Evolutionary conservation across 2,329 filamentous ascomycete genomes (phyloP).

Genomic region (Canariomyces notabilis): DNA sequence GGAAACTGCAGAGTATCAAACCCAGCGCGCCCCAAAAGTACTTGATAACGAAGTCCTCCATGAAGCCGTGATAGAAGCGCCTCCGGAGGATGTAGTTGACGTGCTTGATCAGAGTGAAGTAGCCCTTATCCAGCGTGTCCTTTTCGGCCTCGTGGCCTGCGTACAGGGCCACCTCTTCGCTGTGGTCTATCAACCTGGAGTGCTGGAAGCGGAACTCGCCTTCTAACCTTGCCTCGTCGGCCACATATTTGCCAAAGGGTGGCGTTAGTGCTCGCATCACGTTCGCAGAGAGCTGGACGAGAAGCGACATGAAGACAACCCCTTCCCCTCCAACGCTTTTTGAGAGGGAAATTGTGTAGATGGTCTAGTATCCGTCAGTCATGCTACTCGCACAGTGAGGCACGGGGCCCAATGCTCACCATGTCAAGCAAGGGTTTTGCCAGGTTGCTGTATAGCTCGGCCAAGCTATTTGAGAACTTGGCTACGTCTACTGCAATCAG

Average conservation of each 20-base stretch:
- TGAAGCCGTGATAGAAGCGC: constrained; percentile 94
- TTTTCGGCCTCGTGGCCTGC: constrained; percentile 91
- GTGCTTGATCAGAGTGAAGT: constrained; percentile 98
- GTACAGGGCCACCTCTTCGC: constrained; percentile 91
- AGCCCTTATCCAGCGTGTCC: constrained; percentile 93
- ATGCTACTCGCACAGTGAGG: background rate
- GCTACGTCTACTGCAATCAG: constrained; percentile 94
- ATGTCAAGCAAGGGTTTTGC: constrained; percentile 94
- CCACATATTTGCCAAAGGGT: constrained; percentile 95
- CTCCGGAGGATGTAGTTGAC: constrained; percentile 90
- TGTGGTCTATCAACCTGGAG: constrained; percentile 89
- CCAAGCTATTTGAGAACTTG: constrained; percentile 91
- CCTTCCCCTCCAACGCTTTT: constrained; percentile 95
- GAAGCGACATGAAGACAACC: constrained; percentile 87
- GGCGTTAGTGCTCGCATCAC: constrained; percentile 93
- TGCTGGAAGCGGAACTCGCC: constrained; percentile 97
- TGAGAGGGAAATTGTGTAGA: constrained; percentile 93
- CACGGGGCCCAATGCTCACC: constrained; percentile 40
- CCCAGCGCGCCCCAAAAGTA: constrained; percentile 98
- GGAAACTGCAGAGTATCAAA: constrained; percentile 84
- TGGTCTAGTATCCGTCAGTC: constrained; percentile 46
- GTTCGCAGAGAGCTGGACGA: constrained; percentile 88
- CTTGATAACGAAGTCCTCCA: constrained; percentile 99
- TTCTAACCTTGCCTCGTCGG: constrained; percentile 88
- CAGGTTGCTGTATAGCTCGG: constrained; percentile 92